Base-by-base conservation (phyloP, 768 basidiomycete genomes). In the Termitomyces sp. region DNA sequence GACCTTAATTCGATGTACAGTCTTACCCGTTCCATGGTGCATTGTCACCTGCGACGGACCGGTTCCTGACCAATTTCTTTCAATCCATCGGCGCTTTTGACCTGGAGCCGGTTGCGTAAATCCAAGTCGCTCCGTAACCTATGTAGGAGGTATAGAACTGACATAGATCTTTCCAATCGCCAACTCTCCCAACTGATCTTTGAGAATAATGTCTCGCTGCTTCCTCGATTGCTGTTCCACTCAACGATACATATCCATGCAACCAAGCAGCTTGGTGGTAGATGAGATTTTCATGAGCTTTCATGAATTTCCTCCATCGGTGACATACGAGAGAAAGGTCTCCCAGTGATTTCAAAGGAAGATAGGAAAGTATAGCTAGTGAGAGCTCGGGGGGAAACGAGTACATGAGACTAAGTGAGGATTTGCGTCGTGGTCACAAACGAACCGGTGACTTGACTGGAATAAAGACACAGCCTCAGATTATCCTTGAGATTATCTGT, bases 1-100 rank as follows among this genome's bases (percentile, higher is more conserved):
- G 20, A 88, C 78, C 68, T 92, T 92, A 70, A 91, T 83, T 7
- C 88, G 82, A 67, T 91, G 88, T 0, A 88, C 82, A 4, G 64
- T 61, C 23, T 59, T 57, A 20, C 76, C 72, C 6, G 72, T 53
- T 7, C 65, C 53, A 1, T 63, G 58, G 35, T 79, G 66, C n/a
- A 68, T 55, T 20, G 66, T 74, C 13, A 71, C 62, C 3, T 58
- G 58, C 11, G 80, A 80, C 2, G 75, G 71, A 0, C 72, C 79
- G 35, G 70, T 68, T 7, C 83, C 88, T 2, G 68, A 59, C 88
- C 88, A 90, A 39, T 76, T 79, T 27, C 65, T 70, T 48, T 76
- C 70, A 45, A 84, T 72, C 39, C 70, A 68, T 36, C 73, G 60
- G 38, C 78, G 77, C 54, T 73, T 73, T 56, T 63, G 65, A 58